A percentile compares a stretch with the other conserved stretches of the same genome.
These are phyloP conservation scores for Cercospora berteroae DNA, from an alignment of 2,329 filamentous ascomycete species.

Conservation along the genomic window DNA sequence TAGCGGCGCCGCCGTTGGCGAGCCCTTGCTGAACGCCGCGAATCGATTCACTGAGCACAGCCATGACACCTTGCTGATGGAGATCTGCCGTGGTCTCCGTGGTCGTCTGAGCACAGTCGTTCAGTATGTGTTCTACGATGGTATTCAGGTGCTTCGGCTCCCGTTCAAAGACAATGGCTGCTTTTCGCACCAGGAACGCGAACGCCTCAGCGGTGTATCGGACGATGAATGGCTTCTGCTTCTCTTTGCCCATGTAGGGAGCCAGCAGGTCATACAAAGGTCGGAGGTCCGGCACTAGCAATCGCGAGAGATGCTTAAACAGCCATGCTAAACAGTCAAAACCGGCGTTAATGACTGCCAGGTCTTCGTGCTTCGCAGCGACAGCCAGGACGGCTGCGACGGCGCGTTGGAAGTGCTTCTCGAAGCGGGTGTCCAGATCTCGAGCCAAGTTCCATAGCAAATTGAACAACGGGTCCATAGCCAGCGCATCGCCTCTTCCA, in stretches of 20 bases:
- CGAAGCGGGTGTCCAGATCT: slow-evolving; percentile 82
- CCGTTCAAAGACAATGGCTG: slow-evolving; percentile 72
- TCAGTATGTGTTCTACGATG: slow-evolving; percentile 70
- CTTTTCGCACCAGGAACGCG: slow-evolving; percentile 89
- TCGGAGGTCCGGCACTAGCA: slow-evolving; percentile 79
- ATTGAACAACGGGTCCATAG: slow-evolving; percentile 80
- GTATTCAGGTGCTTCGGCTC: slow-evolving; percentile 65
- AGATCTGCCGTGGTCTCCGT: slow-evolving; percentile 53
- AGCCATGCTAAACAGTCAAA: slow-evolving; percentile 92
- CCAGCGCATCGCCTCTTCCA: slow-evolving; percentile 70
- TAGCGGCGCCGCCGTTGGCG: slow-evolving; percentile 56
- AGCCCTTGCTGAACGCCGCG: slow-evolving; percentile 60
- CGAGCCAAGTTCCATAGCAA: slow-evolving; percentile 94
- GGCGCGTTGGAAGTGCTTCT: slow-evolving; percentile 77
- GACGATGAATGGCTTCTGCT: slow-evolving; percentile 81
- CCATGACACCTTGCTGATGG: slow-evolving; percentile 88
- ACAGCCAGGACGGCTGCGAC: slow-evolving; percentile 74
- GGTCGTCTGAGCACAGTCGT: slow-evolving; percentile 58
- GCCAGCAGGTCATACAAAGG: slow-evolving; percentile 82
- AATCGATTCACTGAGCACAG: slow-evolving; percentile 80
- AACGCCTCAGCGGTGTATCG: slow-evolving; percentile 92
- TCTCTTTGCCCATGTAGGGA: slow-evolving; percentile 76
- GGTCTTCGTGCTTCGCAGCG: slow-evolving; percentile 70
- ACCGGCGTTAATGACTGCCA: slow-evolving; percentile 91
- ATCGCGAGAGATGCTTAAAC: slow-evolving; percentile 91